These are phyloP conservation scores for Petunia hybrid DNA, from an alignment of 305 asterid genomes.

Conservation along the genomic window DNA sequence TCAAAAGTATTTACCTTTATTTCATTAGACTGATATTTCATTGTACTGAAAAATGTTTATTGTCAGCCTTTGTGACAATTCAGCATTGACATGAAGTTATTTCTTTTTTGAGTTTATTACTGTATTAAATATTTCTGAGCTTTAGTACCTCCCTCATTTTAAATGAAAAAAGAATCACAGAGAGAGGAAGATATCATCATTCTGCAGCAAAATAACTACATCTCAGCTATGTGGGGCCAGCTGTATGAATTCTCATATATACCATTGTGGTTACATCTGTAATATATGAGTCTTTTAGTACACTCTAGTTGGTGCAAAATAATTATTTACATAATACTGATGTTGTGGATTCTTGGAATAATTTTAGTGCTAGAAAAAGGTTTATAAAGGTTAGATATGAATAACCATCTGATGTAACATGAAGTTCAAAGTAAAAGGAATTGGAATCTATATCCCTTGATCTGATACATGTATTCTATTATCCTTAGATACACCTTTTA, in stretches of 20 bases:
- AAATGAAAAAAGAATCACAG: background rate
- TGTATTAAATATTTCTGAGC: too few relatives aligned
- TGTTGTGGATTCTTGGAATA: conserved; percentile 25
- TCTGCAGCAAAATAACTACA: conserved; percentile 12
- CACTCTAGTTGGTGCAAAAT: too few relatives aligned
- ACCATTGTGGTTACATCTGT: too few relatives aligned
- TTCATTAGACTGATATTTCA: conserved; percentile 36
- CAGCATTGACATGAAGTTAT: conserved; percentile 27
- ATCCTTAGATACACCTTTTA: background rate
- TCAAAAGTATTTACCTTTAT: conserved; percentile 34
- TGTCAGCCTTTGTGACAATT: conserved; percentile 23
- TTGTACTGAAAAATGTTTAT: conserved; percentile 18
- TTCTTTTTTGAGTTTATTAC: background rate
- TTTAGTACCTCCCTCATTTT: background rate
- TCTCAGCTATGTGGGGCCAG: too few relatives aligned
- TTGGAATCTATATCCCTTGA: conserved; percentile 30
- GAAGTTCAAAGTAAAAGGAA: conserved; percentile 14
- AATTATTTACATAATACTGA: background rate
- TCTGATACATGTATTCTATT: conserved; percentile 25
- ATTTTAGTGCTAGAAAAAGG: background rate
- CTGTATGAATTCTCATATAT: too few relatives aligned
- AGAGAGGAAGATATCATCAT: background rate
- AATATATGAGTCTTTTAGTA: too few relatives aligned
- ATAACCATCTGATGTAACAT: background rate
- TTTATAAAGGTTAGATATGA: conserved; percentile 5